These are phyloP conservation scores for Moniliella sp. DNA, from an alignment of 1,284 basidiomycete species.

Conservation along the genomic window DNA sequence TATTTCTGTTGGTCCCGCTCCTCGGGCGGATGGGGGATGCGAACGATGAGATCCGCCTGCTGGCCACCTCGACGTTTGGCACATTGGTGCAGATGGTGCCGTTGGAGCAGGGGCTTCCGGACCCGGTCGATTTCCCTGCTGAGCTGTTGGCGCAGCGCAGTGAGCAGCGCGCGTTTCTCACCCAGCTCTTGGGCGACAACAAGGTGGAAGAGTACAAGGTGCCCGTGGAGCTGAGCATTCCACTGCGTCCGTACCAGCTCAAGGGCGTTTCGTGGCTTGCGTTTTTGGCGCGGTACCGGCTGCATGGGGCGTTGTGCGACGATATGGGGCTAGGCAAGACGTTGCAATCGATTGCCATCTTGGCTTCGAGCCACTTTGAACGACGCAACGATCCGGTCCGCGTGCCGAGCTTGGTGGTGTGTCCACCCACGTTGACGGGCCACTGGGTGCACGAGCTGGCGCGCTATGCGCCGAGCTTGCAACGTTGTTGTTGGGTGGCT, in stretches of 20 bases:
- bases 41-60: slow-evolving; percentile 70
- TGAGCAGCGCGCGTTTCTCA: slow-evolving; percentile 71
- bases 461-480: slow-evolving; percentile 67
- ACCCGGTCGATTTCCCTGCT: slow-evolving; percentile 72
- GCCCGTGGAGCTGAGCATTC: slow-evolving; percentile 72
- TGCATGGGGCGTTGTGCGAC: slow-evolving; percentile 94
- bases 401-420: slow-evolving; percentile 80
- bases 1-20: slow-evolving; percentile 86
- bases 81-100: slow-evolving; percentile 98
- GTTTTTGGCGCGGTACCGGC: slow-evolving; percentile 59
- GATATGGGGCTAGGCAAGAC: slow-evolving; percentile 99
- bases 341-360: slow-evolving; percentile 86
- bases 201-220: slow-evolving; percentile 80
- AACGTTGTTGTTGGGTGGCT: slow-evolving; percentile 67
- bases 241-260: slow-evolving; percentile 86
- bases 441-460: slow-evolving; percentile 97
- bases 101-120: slow-evolving; percentile 80
- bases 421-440: slow-evolving; percentile 80
- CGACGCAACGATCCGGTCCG: slow-evolving; percentile 60
- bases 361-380: slow-evolving; percentile 81
- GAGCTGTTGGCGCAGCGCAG: slow-evolving; percentile 57
- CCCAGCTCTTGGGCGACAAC: slow-evolving; percentile 54
- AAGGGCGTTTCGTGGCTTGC: slow-evolving; percentile 98
- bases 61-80: slow-evolving; percentile 88
- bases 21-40: slow-evolving; percentile 91